phyloP scores from a whole-genome alignment of 345 rosid genomes.

The Limnanthes douglasii region DNA sequence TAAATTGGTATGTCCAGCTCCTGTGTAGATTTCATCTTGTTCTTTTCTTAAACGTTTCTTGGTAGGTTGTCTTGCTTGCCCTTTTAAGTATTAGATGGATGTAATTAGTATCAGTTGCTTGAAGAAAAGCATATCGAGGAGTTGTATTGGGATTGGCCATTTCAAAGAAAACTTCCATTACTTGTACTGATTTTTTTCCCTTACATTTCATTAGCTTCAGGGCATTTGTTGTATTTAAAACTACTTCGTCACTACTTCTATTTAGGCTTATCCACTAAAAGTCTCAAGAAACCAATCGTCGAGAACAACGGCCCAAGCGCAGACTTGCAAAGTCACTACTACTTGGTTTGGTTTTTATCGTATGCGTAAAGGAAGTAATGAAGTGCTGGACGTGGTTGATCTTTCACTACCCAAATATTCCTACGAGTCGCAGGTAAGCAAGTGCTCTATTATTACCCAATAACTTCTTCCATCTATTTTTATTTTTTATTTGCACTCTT shows the following conservation, averaged over 20 bases:
- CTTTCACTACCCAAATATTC: conserved; percentile 69
- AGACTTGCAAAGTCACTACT: conserved; percentile 59
- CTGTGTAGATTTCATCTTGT: background rate
- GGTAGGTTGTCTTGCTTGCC: no score
- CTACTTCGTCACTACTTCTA: background rate
- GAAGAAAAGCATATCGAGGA: no score
- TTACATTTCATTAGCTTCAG: background rate
- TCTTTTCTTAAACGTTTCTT: no score
- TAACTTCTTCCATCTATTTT: no score
- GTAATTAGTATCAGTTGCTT: no score
- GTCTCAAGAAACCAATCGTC: conserved; percentile 19
- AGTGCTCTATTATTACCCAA: no score
- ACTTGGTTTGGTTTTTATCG: conserved; percentile 73
- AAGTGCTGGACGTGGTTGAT: conserved; percentile 31
- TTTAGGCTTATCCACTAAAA: conserved; percentile 50
- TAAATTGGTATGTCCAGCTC: conserved; percentile 35
- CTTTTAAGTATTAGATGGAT: no score
- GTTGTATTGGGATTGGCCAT: no score
- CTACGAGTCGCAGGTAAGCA: conserved; percentile 87
- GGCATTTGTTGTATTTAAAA: background rate
- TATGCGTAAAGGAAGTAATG: conserved; percentile 31
- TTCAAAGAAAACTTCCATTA: no score
- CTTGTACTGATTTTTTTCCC: background rate
- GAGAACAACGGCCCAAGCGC: conserved; percentile 66
- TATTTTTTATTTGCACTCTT: no score